Evolutionary conservation across 345 rosid genomes (phyloP), one percentile per base, ranked within the genome.

Genomic region (Citrus maxima): DNA sequence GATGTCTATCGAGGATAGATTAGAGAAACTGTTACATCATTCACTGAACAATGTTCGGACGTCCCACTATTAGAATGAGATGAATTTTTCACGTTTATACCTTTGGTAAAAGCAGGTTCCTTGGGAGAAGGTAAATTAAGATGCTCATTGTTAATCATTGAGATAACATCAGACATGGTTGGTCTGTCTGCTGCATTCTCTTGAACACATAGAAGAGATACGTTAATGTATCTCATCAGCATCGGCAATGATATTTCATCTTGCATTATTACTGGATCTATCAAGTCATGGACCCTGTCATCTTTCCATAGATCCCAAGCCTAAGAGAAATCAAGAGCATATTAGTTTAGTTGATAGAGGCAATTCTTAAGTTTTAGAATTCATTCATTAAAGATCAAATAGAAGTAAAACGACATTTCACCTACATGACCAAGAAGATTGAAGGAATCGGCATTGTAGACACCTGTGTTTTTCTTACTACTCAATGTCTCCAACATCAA

Each of bases 391-490:
- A 46, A 46, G 51, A 46, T 46, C 5, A 46, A 46, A 32, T 5
- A 67, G 38, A 67, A 38, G 12, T 8, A 56, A 2, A 14, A 55
- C 24, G 5, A 0, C 6, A 4, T 12, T 46, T 21, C 28, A 77
- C 85, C 77, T 70, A 76, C 83, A 54, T 77, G 74, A 34, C 82
- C 78, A 6, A 84, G 78, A 78, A 82, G 83, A 70, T 79, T 70
- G 56, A 72, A 77, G 25, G 75, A 79, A 51, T 83, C 83, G 9
- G 80, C 27, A 24, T 80, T 82, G 72, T 83, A 62, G 67, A 86
- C 85, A 35, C 94, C 82, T 14, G 78, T 87, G 73, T 87, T 90
- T 74, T 80, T 87, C 76, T 79, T 80, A 37, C 94, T 84, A 13
- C 85, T 85, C 46, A 88, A 27, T 4, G 82, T 85, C 84, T 91